Conservation (phyloP, 2,329 filamentous ascomycete species). For the Phyllosticta ampelicida region DNA sequence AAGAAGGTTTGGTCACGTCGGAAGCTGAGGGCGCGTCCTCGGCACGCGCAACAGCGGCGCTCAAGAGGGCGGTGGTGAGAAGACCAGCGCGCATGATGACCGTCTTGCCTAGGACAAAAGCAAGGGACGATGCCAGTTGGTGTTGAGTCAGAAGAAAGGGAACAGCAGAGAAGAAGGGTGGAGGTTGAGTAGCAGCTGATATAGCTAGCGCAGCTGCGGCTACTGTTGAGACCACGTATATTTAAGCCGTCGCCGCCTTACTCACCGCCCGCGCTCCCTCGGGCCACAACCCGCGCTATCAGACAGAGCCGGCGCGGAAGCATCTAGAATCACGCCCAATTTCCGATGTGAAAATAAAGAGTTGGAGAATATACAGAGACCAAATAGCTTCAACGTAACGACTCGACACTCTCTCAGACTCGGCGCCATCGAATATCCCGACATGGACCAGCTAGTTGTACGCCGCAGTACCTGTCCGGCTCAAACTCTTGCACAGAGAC, state of each 20-base stretch:
- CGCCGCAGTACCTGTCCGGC: no score
- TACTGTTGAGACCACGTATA: slow-evolving; percentile 5
- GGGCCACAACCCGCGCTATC: not conserved
- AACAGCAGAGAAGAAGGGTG: not conserved
- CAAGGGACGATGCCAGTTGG: slow-evolving; percentile 9
- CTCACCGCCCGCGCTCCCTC: not conserved
- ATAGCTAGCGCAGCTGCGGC: slow-evolving; percentile 4
- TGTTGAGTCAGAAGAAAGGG: slow-evolving; percentile 1
- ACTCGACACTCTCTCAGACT: no score
- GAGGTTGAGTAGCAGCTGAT: slow-evolving; percentile 10
- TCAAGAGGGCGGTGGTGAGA: slow-evolving; percentile 58
- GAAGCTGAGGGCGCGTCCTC: slow-evolving; percentile 45
- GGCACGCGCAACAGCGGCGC: slow-evolving; percentile 61
- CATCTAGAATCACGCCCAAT: not conserved
- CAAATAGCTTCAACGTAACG: no score
- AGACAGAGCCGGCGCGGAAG: not conserved
- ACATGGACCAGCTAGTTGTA: no score
- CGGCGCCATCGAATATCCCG: no score
- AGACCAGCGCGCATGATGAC: slow-evolving; percentile 72
- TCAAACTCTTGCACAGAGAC: not conserved
- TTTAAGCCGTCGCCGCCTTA: slow-evolving; percentile 1
- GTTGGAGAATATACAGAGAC: no score
- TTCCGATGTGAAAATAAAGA: no score
- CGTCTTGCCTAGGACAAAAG: slow-evolving; percentile 6
- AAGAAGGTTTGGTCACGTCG: slow-evolving; percentile 56